A percentile compares a stretch with the other conserved stretches of the same genome.
phyloP scores from a whole-genome alignment of 2,329 filamentous ascomycete species.

The Didymella pinodella region DNA sequence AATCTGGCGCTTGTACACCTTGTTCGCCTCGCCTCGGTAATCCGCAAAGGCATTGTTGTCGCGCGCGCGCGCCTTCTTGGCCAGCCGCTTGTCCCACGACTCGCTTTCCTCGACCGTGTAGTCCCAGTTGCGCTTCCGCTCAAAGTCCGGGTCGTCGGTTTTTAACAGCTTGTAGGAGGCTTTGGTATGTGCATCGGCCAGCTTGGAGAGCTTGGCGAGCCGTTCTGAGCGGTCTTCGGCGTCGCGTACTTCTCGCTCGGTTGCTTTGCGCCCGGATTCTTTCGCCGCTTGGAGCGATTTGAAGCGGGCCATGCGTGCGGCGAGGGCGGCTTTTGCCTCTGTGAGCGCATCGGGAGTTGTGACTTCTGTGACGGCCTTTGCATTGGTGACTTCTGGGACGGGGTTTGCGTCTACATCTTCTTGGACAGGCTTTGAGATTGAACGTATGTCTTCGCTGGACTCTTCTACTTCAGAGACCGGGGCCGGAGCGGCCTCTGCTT shows the following conservation, averaged over 20 bases:
- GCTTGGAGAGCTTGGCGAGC: constrained; percentile 69
- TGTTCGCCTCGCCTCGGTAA: constrained; percentile 84
- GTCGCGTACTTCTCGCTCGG: constrained; percentile 55
- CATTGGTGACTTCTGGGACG: neutral
- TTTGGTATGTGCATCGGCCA: constrained; percentile 86
- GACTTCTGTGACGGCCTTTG: constrained; percentile 25
- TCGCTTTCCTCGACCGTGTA: constrained; percentile 97
- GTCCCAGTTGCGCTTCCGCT: constrained; percentile 98
- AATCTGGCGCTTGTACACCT: constrained; percentile 93
- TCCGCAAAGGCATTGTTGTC: constrained; percentile 92
- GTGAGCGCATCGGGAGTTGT: constrained; percentile 32
- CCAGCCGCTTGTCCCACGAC: constrained; percentile 88
- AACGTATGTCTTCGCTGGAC: constrained; percentile 10
- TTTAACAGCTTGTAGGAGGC: constrained; percentile 93
- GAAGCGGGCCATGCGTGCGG: constrained; percentile 72
- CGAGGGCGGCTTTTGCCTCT: constrained; percentile 45
- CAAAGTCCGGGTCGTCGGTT: constrained; percentile 92
- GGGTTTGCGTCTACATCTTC: constrained; percentile 4
- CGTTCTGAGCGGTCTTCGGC: constrained; percentile 42
- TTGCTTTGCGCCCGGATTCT: constrained; percentile 66
- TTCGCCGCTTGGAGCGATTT: constrained; percentile 82
- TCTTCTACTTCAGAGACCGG: constrained; percentile 19
- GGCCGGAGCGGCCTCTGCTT: constrained; percentile 18
- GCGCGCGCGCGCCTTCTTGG: constrained; percentile 81
- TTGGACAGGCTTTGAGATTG: constrained; percentile 10